Percentiles rank a stretch among this genome's conserved stretches.
Conservation (phyloP, 768 basidiomycete genomes). For the Hebeloma cylindrosporum region DNA sequence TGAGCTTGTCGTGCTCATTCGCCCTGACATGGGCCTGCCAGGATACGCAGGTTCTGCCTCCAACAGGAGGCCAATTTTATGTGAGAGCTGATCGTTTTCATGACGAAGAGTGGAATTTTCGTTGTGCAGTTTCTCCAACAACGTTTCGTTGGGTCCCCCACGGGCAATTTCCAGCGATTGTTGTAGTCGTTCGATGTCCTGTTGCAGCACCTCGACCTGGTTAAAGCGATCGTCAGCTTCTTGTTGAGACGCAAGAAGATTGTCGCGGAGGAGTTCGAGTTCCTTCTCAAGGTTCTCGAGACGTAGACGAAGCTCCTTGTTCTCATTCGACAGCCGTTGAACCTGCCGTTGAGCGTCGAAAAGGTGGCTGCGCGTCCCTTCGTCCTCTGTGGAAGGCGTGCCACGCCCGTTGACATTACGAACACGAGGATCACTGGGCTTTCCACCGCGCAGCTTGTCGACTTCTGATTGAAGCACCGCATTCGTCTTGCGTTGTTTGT, state of each 20-base stretch:
- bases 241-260: conserved; percentile 67
- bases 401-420: conserved; percentile 68
- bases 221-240: conserved; percentile 77
- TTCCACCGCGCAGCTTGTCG: conserved; percentile 63
- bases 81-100: conserved; percentile 88
- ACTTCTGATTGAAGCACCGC: conserved; percentile 81
- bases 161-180: conserved; percentile 73
- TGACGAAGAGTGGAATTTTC: conserved; percentile 79
- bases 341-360: conserved; percentile 75
- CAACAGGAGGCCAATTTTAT: conserved; percentile 85
- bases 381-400: conserved; percentile 81
- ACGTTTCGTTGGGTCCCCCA: conserved; percentile 72
- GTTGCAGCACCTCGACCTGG: conserved; percentile 77
- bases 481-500: conserved; percentile 84
- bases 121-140: conserved; percentile 77
- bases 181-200: conserved; percentile 75
- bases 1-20: conserved; percentile 76
- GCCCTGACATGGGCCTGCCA: conserved; percentile 61
- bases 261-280: conserved; percentile 67
- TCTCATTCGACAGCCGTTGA: conserved; percentile 69
- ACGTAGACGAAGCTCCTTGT: conserved; percentile 72
- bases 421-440: conserved; percentile 45
- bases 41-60: conserved; percentile 81
- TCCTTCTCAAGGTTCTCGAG: conserved; percentile 76
- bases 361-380: conserved; percentile 69